These are phyloP conservation scores for Alternaria burnsii DNA, from an alignment of 2,329 filamentous ascomycete genomes.

Conservation along the genomic window DNA sequence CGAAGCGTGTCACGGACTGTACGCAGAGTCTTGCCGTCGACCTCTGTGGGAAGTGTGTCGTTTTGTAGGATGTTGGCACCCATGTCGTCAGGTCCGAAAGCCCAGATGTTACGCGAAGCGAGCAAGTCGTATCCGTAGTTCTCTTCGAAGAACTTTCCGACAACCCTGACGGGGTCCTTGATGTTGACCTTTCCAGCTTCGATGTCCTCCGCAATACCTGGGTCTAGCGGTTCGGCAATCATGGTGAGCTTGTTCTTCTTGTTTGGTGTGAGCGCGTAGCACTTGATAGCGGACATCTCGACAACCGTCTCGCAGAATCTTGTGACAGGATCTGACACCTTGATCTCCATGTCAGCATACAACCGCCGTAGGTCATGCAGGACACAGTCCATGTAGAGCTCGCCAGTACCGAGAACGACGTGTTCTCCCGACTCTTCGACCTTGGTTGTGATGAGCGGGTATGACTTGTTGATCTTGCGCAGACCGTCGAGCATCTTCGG, in stretches of 20 bases:
- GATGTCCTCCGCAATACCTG: slow-evolving; percentile 94
- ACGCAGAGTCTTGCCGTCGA: slow-evolving; percentile 89
- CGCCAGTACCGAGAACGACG: slow-evolving; percentile 91
- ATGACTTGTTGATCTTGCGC: slow-evolving; percentile 97
- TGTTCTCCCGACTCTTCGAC: slow-evolving; percentile 98
- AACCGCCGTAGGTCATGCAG: slow-evolving; percentile 89
- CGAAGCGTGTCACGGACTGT: slow-evolving; percentile 91
- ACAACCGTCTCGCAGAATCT: slow-evolving; percentile 98
- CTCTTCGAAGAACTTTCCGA: slow-evolving; percentile 96
- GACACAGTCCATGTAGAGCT: slow-evolving; percentile 99
- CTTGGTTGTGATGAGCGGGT: slow-evolving; percentile 93
- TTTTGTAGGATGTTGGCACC: slow-evolving; percentile 96
- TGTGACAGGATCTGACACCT: slow-evolving; percentile 96
- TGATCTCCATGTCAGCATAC: slow-evolving; percentile 99
- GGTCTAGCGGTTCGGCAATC: slow-evolving; percentile 94
- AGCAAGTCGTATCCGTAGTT: slow-evolving; percentile 97
- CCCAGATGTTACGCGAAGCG: slow-evolving; percentile 95
- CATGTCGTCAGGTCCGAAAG: slow-evolving; percentile 94
- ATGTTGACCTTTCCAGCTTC: slow-evolving; percentile 90
- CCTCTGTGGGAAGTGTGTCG: slow-evolving; percentile 91
- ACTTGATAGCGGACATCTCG: slow-evolving; percentile 96
- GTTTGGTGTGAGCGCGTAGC: slow-evolving; percentile 96
- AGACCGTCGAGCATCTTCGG: slow-evolving; percentile 99
- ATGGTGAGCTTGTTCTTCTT: slow-evolving; percentile 99
- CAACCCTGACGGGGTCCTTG: slow-evolving; percentile 89